Evolutionary conservation across 306 rosid species (phyloP).

Genomic region (Geum urbanum): DNA sequence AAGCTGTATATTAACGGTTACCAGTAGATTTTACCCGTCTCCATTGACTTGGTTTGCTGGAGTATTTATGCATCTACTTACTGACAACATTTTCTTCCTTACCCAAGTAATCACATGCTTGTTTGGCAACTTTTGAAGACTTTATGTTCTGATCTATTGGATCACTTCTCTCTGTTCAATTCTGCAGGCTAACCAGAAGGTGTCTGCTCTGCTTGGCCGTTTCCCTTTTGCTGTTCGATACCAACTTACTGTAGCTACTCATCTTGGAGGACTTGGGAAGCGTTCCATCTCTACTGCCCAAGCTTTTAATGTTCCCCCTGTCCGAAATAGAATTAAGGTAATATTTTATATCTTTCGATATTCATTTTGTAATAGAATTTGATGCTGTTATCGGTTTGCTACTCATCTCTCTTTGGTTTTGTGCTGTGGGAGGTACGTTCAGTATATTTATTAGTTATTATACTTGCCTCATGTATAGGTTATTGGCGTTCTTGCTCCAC

Average conservation of each 20-base stretch:
- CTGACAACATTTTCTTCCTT: conserved; percentile 85
- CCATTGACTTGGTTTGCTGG: conserved; percentile 10
- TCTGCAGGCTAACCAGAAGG: conserved; percentile 83
- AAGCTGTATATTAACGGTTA: neutral
- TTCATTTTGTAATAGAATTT: neutral
- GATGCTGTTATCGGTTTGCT: neutral
- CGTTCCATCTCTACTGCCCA: conserved; percentile 87
- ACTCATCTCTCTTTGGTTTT: neutral
- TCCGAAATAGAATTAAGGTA: conserved; percentile 90
- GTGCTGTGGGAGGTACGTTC: neutral
- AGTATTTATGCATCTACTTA: conserved; percentile 69
- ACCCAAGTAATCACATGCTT: conserved; percentile 48
- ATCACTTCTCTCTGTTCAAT: conserved; percentile 10
- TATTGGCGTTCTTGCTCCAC: conserved; percentile 89
- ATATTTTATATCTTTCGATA: conserved; percentile 4
- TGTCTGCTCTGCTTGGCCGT: conserved; percentile 93
- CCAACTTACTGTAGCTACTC: conserved; percentile 87
- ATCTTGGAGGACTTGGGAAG: conserved; percentile 87
- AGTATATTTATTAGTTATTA: neutral
- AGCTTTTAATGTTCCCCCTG: conserved; percentile 76
- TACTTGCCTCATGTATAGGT: conserved; percentile 40
- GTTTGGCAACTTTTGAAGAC: neutral
- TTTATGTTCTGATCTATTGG: neutral
- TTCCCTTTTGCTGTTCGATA: conserved; percentile 89
- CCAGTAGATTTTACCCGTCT: neutral